These are phyloP conservation scores for Fusarium coicis DNA, from an alignment of 2,329 filamentous ascomycete species.

Conservation along the genomic window DNA sequence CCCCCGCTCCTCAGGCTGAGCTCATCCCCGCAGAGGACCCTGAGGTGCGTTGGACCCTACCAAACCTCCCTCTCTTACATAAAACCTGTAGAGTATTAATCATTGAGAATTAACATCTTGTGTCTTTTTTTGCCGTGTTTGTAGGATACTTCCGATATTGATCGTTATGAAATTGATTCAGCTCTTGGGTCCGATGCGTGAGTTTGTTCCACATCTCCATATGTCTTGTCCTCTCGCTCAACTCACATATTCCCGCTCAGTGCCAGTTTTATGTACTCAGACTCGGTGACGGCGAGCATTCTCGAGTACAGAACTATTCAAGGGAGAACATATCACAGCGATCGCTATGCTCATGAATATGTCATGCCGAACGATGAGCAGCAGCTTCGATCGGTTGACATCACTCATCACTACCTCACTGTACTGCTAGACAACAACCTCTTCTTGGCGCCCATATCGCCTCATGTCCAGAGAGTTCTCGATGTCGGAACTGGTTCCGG, in stretches of 20 bases:
- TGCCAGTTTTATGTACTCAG: conserved; percentile 32
- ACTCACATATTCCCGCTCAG: conserved; percentile 15
- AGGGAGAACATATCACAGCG: conserved; percentile 41
- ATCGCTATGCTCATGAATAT: conserved; percentile 34
- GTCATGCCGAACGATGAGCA: conserved; percentile 41
- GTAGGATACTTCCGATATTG: conserved; percentile 18
- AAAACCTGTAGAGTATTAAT: conserved; percentile 1
- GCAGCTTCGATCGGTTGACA: conserved; percentile 38
- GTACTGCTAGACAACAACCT: conserved; percentile 36
- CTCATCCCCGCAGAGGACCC: conserved; percentile 37
- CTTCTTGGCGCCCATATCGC: conserved; percentile 34
- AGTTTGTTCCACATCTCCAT: conserved; percentile 1
- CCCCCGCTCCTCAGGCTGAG: conserved; percentile 29
- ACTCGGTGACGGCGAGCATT: conserved; percentile 38
- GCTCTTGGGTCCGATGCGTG: conserved; percentile 38
- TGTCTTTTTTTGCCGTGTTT: conserved; percentile 1
- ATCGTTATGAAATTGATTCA: conserved; percentile 36
- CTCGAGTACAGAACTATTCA: conserved; percentile 38
- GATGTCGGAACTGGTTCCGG: conserved; percentile 42
- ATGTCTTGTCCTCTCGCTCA: background rate
- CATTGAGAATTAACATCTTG: conserved; percentile 6
- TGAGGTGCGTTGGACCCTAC: conserved; percentile 27
- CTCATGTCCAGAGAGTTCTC: conserved; percentile 36
- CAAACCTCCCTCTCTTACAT: background rate
- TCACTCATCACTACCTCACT: conserved; percentile 41